phyloP scores from a whole-genome alignment of 805 yeast genomes.

The Maudiozyma turicensis region DNA sequence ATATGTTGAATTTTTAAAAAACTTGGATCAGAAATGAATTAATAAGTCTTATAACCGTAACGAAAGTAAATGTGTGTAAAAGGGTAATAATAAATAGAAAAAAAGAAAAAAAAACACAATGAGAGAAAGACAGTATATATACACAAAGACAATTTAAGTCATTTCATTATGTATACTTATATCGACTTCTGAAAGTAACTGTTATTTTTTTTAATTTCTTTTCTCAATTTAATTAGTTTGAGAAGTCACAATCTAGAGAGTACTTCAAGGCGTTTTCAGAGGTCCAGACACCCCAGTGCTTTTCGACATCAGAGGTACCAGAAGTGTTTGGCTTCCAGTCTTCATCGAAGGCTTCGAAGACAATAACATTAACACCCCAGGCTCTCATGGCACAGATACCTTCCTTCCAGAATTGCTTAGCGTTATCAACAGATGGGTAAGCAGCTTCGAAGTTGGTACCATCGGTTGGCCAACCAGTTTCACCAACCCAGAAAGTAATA shows the following conservation, averaged over 20 bases:
- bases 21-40: neutral
- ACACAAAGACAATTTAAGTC: neutral
- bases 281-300: conserved; percentile 90
- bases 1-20: no score
- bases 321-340: conserved; percentile 91
- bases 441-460: conserved; percentile 67
- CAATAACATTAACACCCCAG: conserved; percentile 90
- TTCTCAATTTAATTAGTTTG: neutral
- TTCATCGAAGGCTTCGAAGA: conserved; percentile 93
- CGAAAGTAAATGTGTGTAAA: neutral
- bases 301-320: conserved; percentile 78
- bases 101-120: neutral
- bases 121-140: neutral
- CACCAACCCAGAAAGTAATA: conserved; percentile 90
- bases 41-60: neutral
- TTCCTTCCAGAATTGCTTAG: conserved; percentile 73
- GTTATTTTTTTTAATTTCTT: neutral
- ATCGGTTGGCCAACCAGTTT: conserved; percentile 93
- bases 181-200: neutral
- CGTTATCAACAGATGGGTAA: conserved; percentile 62
- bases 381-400: conserved; percentile 90
- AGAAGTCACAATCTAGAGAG: conserved; percentile 39
- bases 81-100: neutral
- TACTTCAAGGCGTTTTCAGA: conserved; percentile 34
- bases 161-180: neutral